These are phyloP conservation scores for Endoconidiophora laricicola DNA, from an alignment of 2,329 filamentous ascomycete species.

Conservation along the genomic window DNA sequence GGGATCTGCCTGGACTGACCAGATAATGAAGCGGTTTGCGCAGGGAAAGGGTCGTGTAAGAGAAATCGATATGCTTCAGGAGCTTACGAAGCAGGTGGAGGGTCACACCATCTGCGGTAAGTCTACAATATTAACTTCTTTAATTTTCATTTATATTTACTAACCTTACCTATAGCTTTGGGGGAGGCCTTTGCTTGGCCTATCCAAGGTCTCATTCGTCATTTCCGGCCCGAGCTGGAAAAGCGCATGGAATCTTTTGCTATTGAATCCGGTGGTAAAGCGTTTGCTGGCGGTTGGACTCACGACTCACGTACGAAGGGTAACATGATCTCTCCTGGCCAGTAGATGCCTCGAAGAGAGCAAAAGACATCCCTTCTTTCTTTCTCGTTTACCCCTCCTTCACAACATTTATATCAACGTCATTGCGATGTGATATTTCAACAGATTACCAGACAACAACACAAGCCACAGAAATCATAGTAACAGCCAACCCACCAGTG, in stretches of 20 bases:
- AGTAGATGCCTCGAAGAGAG: slow-evolving; percentile 36
- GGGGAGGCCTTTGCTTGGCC: slow-evolving; percentile 98
- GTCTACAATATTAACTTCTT: slow-evolving; percentile 20
- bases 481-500: no score
- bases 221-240: slow-evolving; percentile 94
- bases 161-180: slow-evolving; percentile 40
- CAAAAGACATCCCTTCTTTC: background rate
- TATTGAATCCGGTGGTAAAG: slow-evolving; percentile 51
- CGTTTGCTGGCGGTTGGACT: slow-evolving; percentile 77
- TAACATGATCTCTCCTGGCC: slow-evolving; percentile 72
- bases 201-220: slow-evolving; percentile 91
- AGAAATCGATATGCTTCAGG: slow-evolving; percentile 98
- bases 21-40: slow-evolving; percentile 97
- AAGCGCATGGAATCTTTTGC: slow-evolving; percentile 72
- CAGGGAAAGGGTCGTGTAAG: slow-evolving; percentile 73
- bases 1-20: slow-evolving; percentile 96
- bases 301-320: slow-evolving; percentile 61
- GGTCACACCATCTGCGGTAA: slow-evolving; percentile 94
- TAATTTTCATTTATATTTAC: slow-evolving; percentile 9
- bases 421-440: background rate
- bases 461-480: no score
- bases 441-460: no score
- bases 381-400: no score
- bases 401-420: background rate
- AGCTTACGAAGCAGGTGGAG: slow-evolving; percentile 98